Conservation (phyloP, 345 rosid species). For the Carallia brachiata region DNA sequence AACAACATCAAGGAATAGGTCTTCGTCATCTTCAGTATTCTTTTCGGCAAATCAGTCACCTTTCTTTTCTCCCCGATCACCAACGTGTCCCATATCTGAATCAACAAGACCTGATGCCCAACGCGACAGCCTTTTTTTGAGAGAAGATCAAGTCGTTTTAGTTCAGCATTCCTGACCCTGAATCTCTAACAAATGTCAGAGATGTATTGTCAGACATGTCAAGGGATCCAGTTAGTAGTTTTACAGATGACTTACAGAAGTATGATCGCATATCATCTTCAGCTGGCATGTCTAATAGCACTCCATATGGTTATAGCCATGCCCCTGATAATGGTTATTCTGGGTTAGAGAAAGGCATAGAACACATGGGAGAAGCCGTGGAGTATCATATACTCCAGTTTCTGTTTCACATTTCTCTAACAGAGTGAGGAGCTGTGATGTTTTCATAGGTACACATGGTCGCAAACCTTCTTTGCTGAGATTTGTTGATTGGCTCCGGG, state of each 20-base stretch:
- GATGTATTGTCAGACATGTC: conserved; percentile 40
- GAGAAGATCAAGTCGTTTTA: conserved; percentile 49
- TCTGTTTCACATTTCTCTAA: conserved; percentile 63
- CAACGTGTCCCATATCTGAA: conserved; percentile 56
- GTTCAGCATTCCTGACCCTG: conserved; percentile 52
- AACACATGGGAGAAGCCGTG: conserved; percentile 41
- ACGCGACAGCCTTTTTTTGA: conserved; percentile 40
- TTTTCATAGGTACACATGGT: conserved; percentile 79
- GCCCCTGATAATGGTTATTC: conserved; percentile 31
- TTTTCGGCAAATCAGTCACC: conserved; percentile 94
- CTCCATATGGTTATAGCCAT: conserved; percentile 36
- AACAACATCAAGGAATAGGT: conserved; percentile 63
- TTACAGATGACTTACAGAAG: conserved; percentile 42
- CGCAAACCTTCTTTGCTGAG: conserved; percentile 70
- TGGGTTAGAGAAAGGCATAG: conserved; percentile 34
- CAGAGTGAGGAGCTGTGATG: conserved; percentile 75
- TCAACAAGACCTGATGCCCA: conserved; percentile 64
- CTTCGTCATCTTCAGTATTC: conserved; percentile 84
- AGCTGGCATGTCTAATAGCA: conserved; percentile 46
- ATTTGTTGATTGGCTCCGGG: conserved; percentile 81
- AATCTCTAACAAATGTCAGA: conserved; percentile 36
- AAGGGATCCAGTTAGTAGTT: conserved; percentile 29
- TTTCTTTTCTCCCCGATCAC: conserved; percentile 83
- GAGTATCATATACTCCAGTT: conserved; percentile 38
- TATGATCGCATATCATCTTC: conserved; percentile 43